These are phyloP conservation scores for Coemansia sp. DNA, from an alignment of 192 early-diverging fungal genomes.

Conservation along the genomic window DNA sequence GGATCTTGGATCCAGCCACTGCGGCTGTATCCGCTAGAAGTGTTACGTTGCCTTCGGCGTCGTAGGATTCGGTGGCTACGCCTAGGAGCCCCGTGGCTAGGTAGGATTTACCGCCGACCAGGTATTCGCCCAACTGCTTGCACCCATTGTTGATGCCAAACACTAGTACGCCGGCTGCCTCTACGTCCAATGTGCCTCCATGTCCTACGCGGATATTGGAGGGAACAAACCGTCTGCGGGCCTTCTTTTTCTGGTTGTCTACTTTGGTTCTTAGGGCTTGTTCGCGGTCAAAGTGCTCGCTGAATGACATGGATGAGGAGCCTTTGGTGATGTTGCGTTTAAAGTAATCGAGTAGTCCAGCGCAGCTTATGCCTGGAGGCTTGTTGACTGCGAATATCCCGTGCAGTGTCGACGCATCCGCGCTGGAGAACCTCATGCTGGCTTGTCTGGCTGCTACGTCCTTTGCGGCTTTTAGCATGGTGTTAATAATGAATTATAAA, in stretches of 20 bases:
- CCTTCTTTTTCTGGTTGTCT: constrained; percentile 19
- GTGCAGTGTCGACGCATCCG: constrained; percentile 8
- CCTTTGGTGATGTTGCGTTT: constrained; percentile 39
- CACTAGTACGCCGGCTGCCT: constrained; percentile 49
- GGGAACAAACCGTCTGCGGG: background rate
- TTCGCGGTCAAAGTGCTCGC: constrained; percentile 42
- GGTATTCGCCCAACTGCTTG: constrained; percentile 54
- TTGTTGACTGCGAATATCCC: constrained; percentile 54
- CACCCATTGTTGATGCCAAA: constrained; percentile 61
- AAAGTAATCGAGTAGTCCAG: constrained; percentile 45
- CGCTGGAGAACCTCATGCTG: background rate
- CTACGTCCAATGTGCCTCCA: constrained; percentile 50
- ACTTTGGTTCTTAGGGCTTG: constrained; percentile 8
- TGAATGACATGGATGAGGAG: constrained; percentile 22
- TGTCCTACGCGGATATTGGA: constrained; percentile 40
- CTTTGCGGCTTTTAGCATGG: constrained; percentile 19
- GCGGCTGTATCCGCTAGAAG: constrained; percentile 28
- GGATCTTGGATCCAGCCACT: constrained; percentile 47
- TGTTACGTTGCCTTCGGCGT: constrained; percentile 59
- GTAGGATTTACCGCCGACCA: constrained; percentile 60
- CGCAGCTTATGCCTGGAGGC: constrained; percentile 52
- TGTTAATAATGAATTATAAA: background rate
- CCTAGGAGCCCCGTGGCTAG: constrained; percentile 59
- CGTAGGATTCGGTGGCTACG: constrained; percentile 61
- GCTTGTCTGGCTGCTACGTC: constrained; percentile 18